A percentile compares a stretch with the other conserved stretches of the same genome.
phyloP scores from a whole-genome alignment of 2,329 filamentous ascomycete species.

The Polychaeton citri region DNA sequence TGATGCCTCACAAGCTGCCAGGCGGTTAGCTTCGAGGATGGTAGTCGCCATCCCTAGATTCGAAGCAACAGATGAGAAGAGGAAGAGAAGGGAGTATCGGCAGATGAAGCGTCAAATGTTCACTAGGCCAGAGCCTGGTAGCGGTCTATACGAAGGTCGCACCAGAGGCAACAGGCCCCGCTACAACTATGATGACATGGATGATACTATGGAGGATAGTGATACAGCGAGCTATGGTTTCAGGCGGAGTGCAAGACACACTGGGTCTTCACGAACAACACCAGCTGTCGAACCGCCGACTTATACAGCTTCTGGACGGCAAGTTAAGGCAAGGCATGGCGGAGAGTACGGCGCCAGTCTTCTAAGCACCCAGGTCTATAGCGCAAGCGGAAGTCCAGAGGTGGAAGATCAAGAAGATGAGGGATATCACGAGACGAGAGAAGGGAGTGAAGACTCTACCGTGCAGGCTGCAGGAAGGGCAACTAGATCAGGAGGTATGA shows the following conservation, averaged over 20 bases:
- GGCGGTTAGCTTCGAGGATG: slow-evolving; percentile 65
- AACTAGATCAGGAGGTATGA: slow-evolving; percentile 14
- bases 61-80: slow-evolving; percentile 72
- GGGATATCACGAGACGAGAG: slow-evolving; percentile 12
- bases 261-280: slow-evolving; percentile 48
- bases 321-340: slow-evolving; percentile 54
- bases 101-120: slow-evolving; percentile 77
- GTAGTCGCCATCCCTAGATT: slow-evolving; percentile 71
- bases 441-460: slow-evolving; percentile 31
- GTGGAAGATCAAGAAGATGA: slow-evolving; percentile 23
- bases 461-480: slow-evolving; percentile 26
- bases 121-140: slow-evolving; percentile 72
- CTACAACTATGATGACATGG: slow-evolving; percentile 90
- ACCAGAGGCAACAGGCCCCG: slow-evolving; percentile 92
- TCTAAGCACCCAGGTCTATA: slow-evolving; percentile 39
- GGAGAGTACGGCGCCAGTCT: slow-evolving; percentile 52
- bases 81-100: slow-evolving; percentile 83
- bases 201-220: slow-evolving; percentile 54
- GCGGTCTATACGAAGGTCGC: slow-evolving; percentile 88
- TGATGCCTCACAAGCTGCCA: slow-evolving; percentile 72
- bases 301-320: slow-evolving; percentile 74
- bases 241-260: slow-evolving; percentile 52
- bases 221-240: slow-evolving; percentile 36
- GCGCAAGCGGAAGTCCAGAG: slow-evolving; percentile 20
- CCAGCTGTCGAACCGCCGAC: slow-evolving; percentile 56